Base-by-base conservation (phyloP, 2,329 filamentous ascomycete species). In the Colletotrichum neosansevieriae region DNA sequence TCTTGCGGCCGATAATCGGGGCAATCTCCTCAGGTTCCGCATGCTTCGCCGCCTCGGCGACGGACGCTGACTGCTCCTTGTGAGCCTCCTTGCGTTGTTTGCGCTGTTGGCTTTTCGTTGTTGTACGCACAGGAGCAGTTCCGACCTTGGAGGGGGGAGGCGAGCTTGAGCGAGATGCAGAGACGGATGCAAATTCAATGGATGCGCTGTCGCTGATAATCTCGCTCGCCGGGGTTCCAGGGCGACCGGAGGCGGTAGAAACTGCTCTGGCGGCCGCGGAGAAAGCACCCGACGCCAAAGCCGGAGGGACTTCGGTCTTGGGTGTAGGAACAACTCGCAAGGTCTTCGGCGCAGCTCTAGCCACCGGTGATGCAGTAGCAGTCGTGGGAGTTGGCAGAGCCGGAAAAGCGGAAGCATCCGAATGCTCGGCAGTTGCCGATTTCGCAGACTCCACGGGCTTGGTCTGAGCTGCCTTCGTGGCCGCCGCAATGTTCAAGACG, bases 1-100 rank as follows among this genome's bases (percentile, higher is more conserved):
- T 95, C 83, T 94, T 94, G 59, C 93, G 88, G 38, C 92, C 92
- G 56, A 94, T 77, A 45, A 97, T 91, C 0, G 93, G 93, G 7
- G 89, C 93, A 72, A 88, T 86, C 71, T 88, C 86, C 58, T 87
- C 83, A 12, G 84, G 78, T 67, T 90, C 89, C 13, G 80, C 89
- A 12, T 80, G 74, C 56, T 84, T 83, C 71, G 86, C 74, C 1
- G 80, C 73, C 70, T 88, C 86, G 3, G 79, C 80, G 68, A 89
- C 84, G 38, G 84, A 77, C 17, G 83, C 85, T 3, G 85, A 85
- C 63, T 92, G 89, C 73, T 90, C 88, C 74, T 89, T 91, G 67
- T 88, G 82, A 17, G 85, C 86, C 71, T 91, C 90, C 76, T 90
- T 91, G 71, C 90, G 88, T 74, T 92, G 88, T 78, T 94, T 95